These are phyloP conservation scores for Gossypium arboreum DNA, from an alignment of 345 rosid species.

Conservation along the genomic window DNA sequence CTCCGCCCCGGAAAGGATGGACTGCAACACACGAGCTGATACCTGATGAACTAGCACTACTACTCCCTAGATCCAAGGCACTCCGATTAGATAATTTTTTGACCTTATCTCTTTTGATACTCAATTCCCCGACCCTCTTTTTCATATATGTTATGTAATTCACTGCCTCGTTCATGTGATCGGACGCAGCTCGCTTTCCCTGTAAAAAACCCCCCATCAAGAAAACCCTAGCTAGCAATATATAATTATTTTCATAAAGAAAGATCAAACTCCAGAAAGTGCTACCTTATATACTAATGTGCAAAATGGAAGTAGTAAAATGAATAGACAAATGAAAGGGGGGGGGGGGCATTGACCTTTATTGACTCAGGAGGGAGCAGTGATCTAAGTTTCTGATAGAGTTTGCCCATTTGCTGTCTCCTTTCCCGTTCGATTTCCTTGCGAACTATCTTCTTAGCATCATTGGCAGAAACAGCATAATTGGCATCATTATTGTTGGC, in stretches of 20 bases:
- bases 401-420: slow-evolving; percentile 43
- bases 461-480: background rate
- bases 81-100: slow-evolving; percentile 22
- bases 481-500: background rate
- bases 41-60: slow-evolving; percentile 11
- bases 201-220: slow-evolving; percentile 19
- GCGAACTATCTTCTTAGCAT: slow-evolving; percentile 32
- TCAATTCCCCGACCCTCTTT: slow-evolving; percentile 27
- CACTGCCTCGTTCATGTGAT: slow-evolving; percentile 41
- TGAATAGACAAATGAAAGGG: no score
- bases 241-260: background rate
- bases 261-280: background rate
- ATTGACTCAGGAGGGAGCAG: slow-evolving; percentile 42
- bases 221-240: slow-evolving; percentile 14
- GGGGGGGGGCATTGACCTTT: slow-evolving; percentile 28
- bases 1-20: slow-evolving; percentile 22
- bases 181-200: slow-evolving; percentile 52
- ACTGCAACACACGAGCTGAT: slow-evolving; percentile 28
- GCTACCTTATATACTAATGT: no score
- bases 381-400: slow-evolving; percentile 37
- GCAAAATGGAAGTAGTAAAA: no score
- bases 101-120: slow-evolving; percentile 35
- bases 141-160: slow-evolving; percentile 34
- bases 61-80: slow-evolving; percentile 5
- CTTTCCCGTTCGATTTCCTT: slow-evolving; percentile 48